A percentile compares a stretch with the other conserved stretches of the same genome.
These are phyloP conservation scores for Plantago ovata DNA, from an alignment of 257 asterid species.

Conservation along the genomic window DNA sequence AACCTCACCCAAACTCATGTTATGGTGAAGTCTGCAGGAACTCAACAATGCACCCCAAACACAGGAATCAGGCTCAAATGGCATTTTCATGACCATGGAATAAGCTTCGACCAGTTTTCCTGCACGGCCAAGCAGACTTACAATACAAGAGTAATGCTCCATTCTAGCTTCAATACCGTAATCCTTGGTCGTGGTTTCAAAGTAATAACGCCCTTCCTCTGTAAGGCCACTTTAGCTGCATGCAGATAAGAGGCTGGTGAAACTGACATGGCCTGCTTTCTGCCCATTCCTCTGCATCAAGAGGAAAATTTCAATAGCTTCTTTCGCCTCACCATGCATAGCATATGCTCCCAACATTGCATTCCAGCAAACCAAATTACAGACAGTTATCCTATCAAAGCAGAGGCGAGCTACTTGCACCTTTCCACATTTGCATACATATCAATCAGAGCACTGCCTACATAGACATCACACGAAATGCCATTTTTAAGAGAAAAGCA, in stretches of 20 bases:
- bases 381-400: constrained; percentile 54
- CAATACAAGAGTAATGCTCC: constrained; percentile 89
- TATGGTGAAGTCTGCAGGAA: constrained; percentile 73
- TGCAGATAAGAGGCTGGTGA: constrained; percentile 80
- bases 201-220: constrained; percentile 56
- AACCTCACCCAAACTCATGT: constrained; percentile 62
- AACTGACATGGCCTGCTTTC: constrained; percentile 71
- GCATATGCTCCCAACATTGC: constrained; percentile 81
- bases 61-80: constrained; percentile 80
- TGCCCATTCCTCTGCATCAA: constrained; percentile 58
- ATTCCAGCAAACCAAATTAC: constrained; percentile 86
- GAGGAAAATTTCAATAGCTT: constrained; percentile 50
- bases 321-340: constrained; percentile 72
- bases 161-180: constrained; percentile 56
- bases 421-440: constrained; percentile 94
- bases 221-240: constrained; percentile 77
- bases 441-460: constrained; percentile 79
- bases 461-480: constrained; percentile 50
- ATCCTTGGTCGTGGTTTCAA: constrained; percentile 56
- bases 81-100: constrained; percentile 61
- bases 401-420: constrained; percentile 47
- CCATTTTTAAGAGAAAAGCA: constrained; percentile 63
- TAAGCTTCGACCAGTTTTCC: constrained; percentile 85
- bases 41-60: constrained; percentile 91
- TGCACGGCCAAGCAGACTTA: constrained; percentile 81